Base-by-base conservation (phyloP, 169 alveolate genomes). In the Eimeria zaria region DNA sequence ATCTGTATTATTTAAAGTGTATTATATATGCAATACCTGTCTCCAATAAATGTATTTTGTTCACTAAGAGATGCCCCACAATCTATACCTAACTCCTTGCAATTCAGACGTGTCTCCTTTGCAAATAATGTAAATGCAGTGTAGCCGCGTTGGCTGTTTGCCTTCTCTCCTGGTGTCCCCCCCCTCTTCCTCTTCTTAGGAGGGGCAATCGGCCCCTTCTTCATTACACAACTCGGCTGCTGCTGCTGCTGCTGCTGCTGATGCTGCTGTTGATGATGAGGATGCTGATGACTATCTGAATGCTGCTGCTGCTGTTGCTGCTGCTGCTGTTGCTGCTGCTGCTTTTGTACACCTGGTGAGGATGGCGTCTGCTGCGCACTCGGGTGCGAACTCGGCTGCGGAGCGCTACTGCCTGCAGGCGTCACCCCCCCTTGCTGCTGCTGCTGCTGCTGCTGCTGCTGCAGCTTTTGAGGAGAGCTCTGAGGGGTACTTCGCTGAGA, bases 11-110 rank as follows among this genome's bases (percentile, higher is more conserved):
- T n/a, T n/a, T n/a, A n/a, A n/a, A n/a, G n/a, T n/a, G n/a, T n/a
- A n/a, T n/a, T n/a, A n/a, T n/a, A n/a, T n/a, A n/a, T n/a, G n/a
- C n/a, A n/a, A n/a, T n/a, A 91, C 96, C 85, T 74, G 83, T 91
- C 96, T 30, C 96, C 96, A 36, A 91, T 91, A 51, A 91, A 91
- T 11, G 96, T 91, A 41, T 91, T 91, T 36, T 91, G 96, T 27
- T 91, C 96, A 39, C 96, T 91, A 16, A 91, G 96, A 33, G 96
- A 91, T 20, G 96, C 33, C 12, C 96, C 96, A 51, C 96, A 91
- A 33, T 91, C 96, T 62, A 91, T 91, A 24, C 96, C 96, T 36
- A 53, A 41, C 44, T 91, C 85, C 36, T 48, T 53, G 69, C 96
- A 91, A 46, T 76, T 91, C 36, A 74, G 44, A 24, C 96, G 96